Conservation (phyloP, 2,329 filamentous ascomycete species). For the Ceratocystis lukuohia region DNA sequence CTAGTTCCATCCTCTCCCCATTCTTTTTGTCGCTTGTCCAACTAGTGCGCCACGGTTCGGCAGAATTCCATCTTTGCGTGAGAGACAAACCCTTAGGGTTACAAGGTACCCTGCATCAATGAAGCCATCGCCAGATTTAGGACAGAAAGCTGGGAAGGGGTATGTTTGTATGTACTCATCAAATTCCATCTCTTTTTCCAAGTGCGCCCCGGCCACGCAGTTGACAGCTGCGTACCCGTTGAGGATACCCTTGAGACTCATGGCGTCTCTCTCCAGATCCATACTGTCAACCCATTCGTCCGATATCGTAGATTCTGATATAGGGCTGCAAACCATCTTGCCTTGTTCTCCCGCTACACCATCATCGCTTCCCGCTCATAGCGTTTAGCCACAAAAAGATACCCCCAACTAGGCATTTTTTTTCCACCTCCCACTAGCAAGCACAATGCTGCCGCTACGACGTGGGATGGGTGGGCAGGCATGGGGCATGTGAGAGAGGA, state of each 20-base stretch:
- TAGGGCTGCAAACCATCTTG: neutral
- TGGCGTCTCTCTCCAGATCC: neutral
- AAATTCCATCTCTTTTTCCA: too few relatives aligned
- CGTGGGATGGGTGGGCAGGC: neutral
- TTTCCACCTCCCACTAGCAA: neutral
- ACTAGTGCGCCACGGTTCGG: too few relatives aligned
- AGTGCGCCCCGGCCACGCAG: neutral
- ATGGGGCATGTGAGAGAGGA: neutral
- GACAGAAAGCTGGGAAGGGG: too few relatives aligned
- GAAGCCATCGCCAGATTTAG: too few relatives aligned
- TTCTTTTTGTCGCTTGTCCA: too few relatives aligned
- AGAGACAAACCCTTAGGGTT: too few relatives aligned
- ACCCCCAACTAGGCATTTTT: neutral
- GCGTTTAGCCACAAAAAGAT: neutral
- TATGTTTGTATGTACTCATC: too few relatives aligned
- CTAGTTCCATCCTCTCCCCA: too few relatives aligned
- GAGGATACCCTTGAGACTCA: neutral
- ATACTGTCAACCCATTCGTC: neutral
- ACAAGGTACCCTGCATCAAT: too few relatives aligned
- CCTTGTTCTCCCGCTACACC: neutral
- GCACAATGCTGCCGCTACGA: too few relatives aligned
- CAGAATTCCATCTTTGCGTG: too few relatives aligned
- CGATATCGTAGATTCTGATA: neutral
- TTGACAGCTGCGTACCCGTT: neutral
- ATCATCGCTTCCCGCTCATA: neutral